Percentiles rank a stretch among this genome's conserved stretches.
Conservation (phyloP, 768 basidiomycete species). For the Serendipita sp. region DNA sequence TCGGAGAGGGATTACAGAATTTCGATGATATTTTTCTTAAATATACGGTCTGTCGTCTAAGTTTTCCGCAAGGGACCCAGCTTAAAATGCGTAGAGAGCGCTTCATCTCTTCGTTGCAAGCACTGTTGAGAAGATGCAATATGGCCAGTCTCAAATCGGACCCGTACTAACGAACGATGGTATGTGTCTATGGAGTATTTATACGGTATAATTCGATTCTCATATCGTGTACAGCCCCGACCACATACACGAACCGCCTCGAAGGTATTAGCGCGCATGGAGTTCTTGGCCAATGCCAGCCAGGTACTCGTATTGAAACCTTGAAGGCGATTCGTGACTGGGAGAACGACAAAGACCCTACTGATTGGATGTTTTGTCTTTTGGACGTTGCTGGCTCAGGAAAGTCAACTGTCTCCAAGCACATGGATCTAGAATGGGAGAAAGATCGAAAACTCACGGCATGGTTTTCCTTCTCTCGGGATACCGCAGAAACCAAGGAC, state of each 20-base stretch:
- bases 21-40: neutral
- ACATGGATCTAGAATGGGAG: neutral
- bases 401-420: neutral
- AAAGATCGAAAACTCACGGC: neutral
- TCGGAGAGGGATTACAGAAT: neutral
- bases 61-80: neutral
- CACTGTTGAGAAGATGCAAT: neutral
- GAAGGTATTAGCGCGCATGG: neutral
- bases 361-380: neutral
- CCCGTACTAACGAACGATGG: neutral
- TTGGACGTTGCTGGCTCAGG: neutral
- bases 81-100: neutral
- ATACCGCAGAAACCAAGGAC: neutral
- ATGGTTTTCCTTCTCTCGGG: neutral
- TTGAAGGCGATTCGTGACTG: neutral
- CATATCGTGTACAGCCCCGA: neutral
- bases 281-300: neutral
- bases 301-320: neutral
- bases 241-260: neutral
- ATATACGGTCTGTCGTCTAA: neutral
- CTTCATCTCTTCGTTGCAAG: neutral
- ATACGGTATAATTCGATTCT: too few species aligned
- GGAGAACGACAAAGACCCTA: neutral
- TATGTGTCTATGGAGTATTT: neutral
- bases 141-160: neutral